Base-by-base conservation (phyloP, 2,329 filamentous ascomycete genomes). In the Ophiostoma piceae region DNA sequence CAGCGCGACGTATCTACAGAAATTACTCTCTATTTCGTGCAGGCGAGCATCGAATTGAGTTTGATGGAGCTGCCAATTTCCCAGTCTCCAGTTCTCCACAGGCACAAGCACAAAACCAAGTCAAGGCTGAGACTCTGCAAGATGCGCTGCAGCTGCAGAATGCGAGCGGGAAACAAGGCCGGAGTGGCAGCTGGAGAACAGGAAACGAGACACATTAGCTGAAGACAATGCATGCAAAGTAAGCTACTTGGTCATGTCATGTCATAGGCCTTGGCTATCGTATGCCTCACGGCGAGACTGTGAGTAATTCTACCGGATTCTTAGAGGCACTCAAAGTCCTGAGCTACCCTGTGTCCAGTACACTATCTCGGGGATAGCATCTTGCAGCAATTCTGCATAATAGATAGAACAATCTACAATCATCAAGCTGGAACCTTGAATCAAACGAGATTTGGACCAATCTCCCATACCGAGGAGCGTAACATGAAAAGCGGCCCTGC, bases 41-140 rank as follows among this genome's bases (percentile, higher is more conserved):
- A 62, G 54, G 43, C 69, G 64, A 60, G 66, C 66, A 67, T 64
- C 64, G 41, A n/a, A 62, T 69, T 29, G 35, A 60, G 51, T 35
- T 69, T 65, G 67, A 72, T 68, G 71, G 70, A 71, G 70, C 65
- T 62, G 71, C 67, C 51, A 57, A 57, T 57, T 57, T 57, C 8
- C 22, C 68, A 72, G 70, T 72, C 70, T 72, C 71, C 51, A 43
- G 43, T 70, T 72, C 71, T 51, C 71, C 70, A 70, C 68, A 39
- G 32, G 35, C 62, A 22, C 32, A 47, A n/a, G 9, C 12, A 41
- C 39, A 39, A 11, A 39, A 39, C 29, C 69, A 70, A 35, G 51
- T 67, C 54, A 66, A 71, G 60, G 71, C 69, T 69, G 71, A 68
- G 67, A 47, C 64, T 64, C 26, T 60, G 35, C 69, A 66, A 60